Conservation (phyloP, 805 yeast genomes). For the Candida hispaniensis region DNA sequence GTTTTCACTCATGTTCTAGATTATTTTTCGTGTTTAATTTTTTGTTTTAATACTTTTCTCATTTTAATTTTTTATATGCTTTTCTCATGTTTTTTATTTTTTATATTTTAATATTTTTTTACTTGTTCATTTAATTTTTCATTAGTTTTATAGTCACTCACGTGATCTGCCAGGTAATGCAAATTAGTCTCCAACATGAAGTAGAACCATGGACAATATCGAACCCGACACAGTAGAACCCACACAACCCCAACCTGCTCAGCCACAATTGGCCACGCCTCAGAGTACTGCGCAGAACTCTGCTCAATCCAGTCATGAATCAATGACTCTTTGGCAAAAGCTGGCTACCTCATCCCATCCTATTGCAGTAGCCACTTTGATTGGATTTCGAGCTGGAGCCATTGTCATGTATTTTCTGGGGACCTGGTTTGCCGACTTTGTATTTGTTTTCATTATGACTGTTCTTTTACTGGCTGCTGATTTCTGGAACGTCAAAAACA, state of each 20-base stretch:
- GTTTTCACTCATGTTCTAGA: too few species aligned
- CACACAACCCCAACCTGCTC: slow-evolving; percentile 1
- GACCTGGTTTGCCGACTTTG: slow-evolving; percentile 52
- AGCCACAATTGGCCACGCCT: slow-evolving; percentile 9
- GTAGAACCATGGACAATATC: too few species aligned
- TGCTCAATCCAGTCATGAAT: slow-evolving; percentile 1
- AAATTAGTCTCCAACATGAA: too few species aligned
- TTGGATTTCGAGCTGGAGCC: slow-evolving; percentile 53
- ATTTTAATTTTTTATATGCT: too few species aligned
- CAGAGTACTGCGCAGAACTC: not conserved
- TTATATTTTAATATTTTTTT: too few species aligned
- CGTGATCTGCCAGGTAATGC: too few species aligned
- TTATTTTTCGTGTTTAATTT: too few species aligned
- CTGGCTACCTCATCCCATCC: slow-evolving; percentile 72
- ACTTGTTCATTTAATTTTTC: too few species aligned
- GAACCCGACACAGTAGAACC: slow-evolving; percentile 13
- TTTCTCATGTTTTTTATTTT: too few species aligned
- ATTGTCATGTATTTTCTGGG: slow-evolving; percentile 62
- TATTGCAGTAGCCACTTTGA: slow-evolving; percentile 55
- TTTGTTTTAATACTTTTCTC: too few species aligned
- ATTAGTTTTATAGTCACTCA: too few species aligned
- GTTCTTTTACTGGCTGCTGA: slow-evolving; percentile 75
- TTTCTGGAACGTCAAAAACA: slow-evolving; percentile 88
- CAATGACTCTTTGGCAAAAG: slow-evolving; percentile 34
- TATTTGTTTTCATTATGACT: slow-evolving; percentile 67